These are phyloP conservation scores for Alloteropsis semialata DNA, from an alignment of 176 grass and related monocot species.

Conservation along the genomic window DNA sequence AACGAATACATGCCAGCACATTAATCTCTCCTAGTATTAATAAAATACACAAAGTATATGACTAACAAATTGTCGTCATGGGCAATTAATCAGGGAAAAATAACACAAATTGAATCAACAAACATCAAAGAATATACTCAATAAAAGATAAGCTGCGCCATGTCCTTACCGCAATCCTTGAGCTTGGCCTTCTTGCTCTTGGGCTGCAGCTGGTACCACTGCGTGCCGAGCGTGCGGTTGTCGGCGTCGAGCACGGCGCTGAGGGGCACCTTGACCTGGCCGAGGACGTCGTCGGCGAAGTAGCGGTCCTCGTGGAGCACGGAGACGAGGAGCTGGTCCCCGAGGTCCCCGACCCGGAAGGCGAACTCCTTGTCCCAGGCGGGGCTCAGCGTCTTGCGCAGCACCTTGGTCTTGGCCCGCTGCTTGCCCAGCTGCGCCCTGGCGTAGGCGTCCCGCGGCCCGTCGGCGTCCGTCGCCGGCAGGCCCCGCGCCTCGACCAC, in stretches of 20 bases:
- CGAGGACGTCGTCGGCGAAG: conserved; percentile 83
- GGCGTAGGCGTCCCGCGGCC: conserved; percentile 65
- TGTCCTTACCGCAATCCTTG: conserved; percentile 60
- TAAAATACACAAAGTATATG: neutral
- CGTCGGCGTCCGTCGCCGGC: conserved; percentile 51
- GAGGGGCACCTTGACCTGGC: conserved; percentile 82
- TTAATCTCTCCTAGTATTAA: neutral
- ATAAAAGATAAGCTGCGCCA: neutral
- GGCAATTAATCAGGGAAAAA: neutral
- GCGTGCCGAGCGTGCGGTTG: conserved; percentile 54
- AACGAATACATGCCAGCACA: neutral
- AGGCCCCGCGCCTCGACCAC: conserved; percentile 72
- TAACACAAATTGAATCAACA: neutral
- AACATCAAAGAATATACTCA: neutral
- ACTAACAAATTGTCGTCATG: neutral
- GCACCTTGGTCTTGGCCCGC: conserved; percentile 67
- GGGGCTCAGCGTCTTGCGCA: conserved; percentile 52
- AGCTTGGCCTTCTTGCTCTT: conserved; percentile 86
- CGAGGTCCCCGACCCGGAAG: conserved; percentile 76
- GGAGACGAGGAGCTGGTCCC: conserved; percentile 58
- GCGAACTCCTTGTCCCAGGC: conserved; percentile 85
- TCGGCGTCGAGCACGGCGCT: conserved; percentile 70
- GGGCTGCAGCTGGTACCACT: conserved; percentile 77
- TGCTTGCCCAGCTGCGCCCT: conserved; percentile 72
- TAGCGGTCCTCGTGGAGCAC: conserved; percentile 84